Percentiles rank a stretch among this genome's conserved stretches.
Evolutionary conservation across 495 filamentous ascomycete species (phyloP).

Genomic region (Emericellopsis terricola): DNA sequence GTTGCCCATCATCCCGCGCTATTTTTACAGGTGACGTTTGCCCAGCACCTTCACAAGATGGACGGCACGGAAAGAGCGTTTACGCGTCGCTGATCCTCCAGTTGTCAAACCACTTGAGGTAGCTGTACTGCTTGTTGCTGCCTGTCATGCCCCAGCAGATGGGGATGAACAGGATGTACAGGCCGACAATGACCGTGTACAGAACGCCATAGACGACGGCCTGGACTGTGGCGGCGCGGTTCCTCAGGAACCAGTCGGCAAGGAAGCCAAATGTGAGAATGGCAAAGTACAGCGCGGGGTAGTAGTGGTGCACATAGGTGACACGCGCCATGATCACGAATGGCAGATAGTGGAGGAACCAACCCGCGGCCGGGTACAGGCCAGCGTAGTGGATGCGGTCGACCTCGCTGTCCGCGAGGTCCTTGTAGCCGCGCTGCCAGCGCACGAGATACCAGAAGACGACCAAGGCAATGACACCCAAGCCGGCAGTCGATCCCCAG

Average conservation of each 20-base stretch:
- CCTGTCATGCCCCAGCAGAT: slow-evolving; percentile 96
- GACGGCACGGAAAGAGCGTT: too few species aligned
- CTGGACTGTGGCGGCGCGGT: slow-evolving; percentile 36
- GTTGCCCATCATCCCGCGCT: too few species aligned
- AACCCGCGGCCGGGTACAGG: slow-evolving; percentile 79
- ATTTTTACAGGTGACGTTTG: too few species aligned
- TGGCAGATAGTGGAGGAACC: slow-evolving; percentile 90
- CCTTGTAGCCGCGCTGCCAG: slow-evolving; percentile 88
- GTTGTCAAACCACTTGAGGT: slow-evolving; percentile 76
- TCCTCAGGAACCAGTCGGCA: slow-evolving; percentile 61
- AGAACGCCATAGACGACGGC: slow-evolving; percentile 49
- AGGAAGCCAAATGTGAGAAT: slow-evolving; percentile 82
- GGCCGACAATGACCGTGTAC: slow-evolving; percentile 51
- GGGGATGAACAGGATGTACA: slow-evolving; percentile 82
- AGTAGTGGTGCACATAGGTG: slow-evolving; percentile 98
- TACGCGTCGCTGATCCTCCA: slow-evolving; percentile 53
- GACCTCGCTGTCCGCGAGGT: slow-evolving; percentile 62
- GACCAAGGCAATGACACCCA: slow-evolving; percentile 52
- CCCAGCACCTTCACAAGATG: too few species aligned
- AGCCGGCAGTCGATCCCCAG: slow-evolving; percentile 73
- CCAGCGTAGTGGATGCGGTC: slow-evolving; percentile 90
- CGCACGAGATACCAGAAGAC: slow-evolving; percentile 75
- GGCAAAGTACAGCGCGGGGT: slow-evolving; percentile 95
- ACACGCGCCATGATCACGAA: slow-evolving; percentile 97
- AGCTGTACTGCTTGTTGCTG: slow-evolving; percentile 60